Evolutionary conservation across 2,329 filamentous ascomycete genomes (phyloP).

Genomic region (Microsporum canis): DNA sequence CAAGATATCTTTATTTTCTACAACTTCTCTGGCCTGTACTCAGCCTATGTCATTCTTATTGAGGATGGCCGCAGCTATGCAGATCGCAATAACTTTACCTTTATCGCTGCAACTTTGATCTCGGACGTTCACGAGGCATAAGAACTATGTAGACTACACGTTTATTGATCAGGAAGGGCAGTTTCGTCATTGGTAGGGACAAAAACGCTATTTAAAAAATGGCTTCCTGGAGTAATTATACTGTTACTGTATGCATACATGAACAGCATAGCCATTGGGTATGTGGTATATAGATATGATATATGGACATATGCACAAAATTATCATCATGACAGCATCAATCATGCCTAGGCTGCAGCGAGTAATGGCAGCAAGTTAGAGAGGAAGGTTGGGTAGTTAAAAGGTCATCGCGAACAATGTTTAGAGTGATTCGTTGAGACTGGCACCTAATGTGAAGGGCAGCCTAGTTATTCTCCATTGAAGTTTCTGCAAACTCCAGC

Average conservation of each 20-base stretch:
- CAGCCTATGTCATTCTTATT: neutral
- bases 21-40: neutral
- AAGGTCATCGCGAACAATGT: neutral
- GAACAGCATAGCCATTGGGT: neutral
- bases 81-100: neutral
- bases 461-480: slow-evolving; percentile 14
- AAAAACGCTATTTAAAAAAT: too few species aligned
- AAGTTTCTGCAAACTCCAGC: slow-evolving; percentile 35
- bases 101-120: neutral
- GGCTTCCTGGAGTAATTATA: neutral
- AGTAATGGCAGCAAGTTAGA: neutral
- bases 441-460: neutral
- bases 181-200: neutral
- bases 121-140: too few species aligned
- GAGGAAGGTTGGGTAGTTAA: neutral
- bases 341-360: neutral
- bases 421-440: neutral
- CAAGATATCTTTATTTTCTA: neutral
- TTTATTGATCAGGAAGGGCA: neutral
- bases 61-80: neutral
- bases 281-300: neutral
- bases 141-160: too few species aligned
- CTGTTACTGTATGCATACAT: neutral
- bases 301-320: neutral
- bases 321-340: neutral